These are phyloP conservation scores for Pleoardoris graminearum DNA, from an alignment of 2,329 filamentous ascomycete genomes.

Conservation along the genomic window DNA sequence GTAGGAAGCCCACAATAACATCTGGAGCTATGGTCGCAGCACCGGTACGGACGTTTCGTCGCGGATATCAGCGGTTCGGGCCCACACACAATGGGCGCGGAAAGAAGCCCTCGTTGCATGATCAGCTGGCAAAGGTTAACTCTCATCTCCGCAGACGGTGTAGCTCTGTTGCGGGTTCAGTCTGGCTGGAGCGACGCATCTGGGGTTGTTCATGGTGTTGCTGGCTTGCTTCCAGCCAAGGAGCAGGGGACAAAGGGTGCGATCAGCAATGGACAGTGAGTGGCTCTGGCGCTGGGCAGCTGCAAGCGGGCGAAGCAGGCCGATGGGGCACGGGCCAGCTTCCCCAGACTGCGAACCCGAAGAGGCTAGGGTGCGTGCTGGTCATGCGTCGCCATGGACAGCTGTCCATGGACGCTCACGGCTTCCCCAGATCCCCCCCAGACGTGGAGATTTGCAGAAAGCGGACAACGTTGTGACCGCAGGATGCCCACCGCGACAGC, in stretches of 20 bases:
- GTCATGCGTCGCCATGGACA: constrained; percentile 14
- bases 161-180: too few relatives aligned
- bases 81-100: background rate
- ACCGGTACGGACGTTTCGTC: background rate
- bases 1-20: constrained; percentile 16
- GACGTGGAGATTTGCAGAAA: too few relatives aligned
- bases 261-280: constrained; percentile 11
- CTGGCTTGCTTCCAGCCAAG: background rate
- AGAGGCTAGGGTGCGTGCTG: constrained; percentile 7
- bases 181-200: background rate
- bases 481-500: background rate
- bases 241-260: background rate
- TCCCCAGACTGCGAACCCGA: constrained; percentile 13
- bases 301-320: constrained; percentile 13
- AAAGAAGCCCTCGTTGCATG: background rate
- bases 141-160: too few relatives aligned
- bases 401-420: too few relatives aligned
- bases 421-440: constrained; percentile 11
- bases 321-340: constrained; percentile 4
- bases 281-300: constrained; percentile 12
- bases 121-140: too few relatives aligned
- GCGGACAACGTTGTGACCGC: too few relatives aligned
- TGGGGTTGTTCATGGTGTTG: background rate
- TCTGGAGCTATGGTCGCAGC: constrained; percentile 18
- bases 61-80: background rate